Conservation (phyloP, 1,284 basidiomycete species). For the Apiotrichum porosum region DNA sequence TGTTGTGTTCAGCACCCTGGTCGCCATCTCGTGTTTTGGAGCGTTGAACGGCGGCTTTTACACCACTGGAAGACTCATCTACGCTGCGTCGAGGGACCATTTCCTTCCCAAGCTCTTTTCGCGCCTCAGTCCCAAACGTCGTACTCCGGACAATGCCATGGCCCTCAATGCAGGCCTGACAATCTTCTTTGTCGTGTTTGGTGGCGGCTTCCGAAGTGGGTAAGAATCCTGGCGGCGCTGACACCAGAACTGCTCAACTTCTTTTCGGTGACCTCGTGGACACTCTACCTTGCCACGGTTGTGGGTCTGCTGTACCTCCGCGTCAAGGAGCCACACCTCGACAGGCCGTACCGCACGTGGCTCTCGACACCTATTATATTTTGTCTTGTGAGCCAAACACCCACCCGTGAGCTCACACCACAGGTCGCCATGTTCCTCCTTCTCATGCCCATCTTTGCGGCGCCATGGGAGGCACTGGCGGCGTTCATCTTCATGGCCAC, state of each 20-base stretch:
- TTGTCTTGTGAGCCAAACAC: constrained; percentile 62
- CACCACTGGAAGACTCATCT: constrained; percentile 78
- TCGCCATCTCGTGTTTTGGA: constrained; percentile 90
- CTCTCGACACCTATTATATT: constrained; percentile 86
- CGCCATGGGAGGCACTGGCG: constrained; percentile 79
- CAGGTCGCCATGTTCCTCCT: constrained; percentile 86
- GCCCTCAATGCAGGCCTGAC: constrained; percentile 70
- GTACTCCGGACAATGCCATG: constrained; percentile 81
- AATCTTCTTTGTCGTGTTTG: constrained; percentile 69
- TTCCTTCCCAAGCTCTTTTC: constrained; percentile 81
- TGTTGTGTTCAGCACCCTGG: constrained; percentile 74
- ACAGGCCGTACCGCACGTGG: constrained; percentile 87
- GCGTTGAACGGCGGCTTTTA: constrained; percentile 82
- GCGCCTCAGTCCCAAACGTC: constrained; percentile 62
- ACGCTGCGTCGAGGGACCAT: constrained; percentile 79
- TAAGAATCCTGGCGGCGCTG: background rate
- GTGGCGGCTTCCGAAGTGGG: constrained; percentile 74
- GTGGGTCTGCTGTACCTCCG: constrained; percentile 81
- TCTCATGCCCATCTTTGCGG: constrained; percentile 91
- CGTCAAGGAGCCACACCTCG: constrained; percentile 82
- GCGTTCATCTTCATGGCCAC: constrained; percentile 60
- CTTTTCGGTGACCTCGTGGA: constrained; percentile 59
- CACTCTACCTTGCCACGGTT: constrained; percentile 86
- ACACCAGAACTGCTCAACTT: constrained; percentile 66
- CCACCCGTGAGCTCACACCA: constrained; percentile 16